A percentile compares a stretch with the other conserved stretches of the same genome.
Conservation (phyloP, 1,284 basidiomycete genomes). For the Grifola frondosa region DNA sequence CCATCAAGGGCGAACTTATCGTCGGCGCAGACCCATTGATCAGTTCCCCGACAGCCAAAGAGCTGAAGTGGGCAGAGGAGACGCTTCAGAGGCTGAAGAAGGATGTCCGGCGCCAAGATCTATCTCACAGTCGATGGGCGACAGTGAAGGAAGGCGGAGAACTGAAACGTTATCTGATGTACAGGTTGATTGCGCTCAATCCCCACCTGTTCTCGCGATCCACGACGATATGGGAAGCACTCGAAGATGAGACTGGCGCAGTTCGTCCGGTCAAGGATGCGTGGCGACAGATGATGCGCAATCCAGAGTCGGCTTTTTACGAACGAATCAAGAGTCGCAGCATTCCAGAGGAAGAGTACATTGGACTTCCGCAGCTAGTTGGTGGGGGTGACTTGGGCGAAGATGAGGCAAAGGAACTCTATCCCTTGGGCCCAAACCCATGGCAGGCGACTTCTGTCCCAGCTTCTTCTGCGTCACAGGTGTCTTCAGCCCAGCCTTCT, state of each 20-base stretch:
- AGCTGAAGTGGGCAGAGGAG: not conserved
- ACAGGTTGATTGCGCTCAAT: slow-evolving; percentile 9
- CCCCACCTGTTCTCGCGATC: slow-evolving; percentile 13
- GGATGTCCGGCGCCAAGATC: not conserved
- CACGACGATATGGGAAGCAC: slow-evolving; percentile 9
- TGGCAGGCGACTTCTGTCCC: too few species aligned
- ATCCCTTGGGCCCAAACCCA: too few species aligned
- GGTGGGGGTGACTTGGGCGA: slow-evolving; percentile 11
- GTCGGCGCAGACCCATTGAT: slow-evolving; percentile 8
- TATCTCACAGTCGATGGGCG: not conserved
- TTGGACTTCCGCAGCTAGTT: slow-evolving; percentile 6
- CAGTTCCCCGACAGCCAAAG: not conserved
- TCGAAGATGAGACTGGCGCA: not conserved
- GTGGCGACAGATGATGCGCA: slow-evolving; percentile 8
- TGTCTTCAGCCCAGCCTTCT: too few species aligned
- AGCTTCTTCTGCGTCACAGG: too few species aligned
- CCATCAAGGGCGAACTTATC: not conserved
- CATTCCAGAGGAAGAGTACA: not conserved
- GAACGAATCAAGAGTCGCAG: slow-evolving; percentile 1
- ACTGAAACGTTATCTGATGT: slow-evolving; percentile 5
- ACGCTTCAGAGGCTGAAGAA: not conserved
- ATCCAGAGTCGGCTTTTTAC: slow-evolving; percentile 10
- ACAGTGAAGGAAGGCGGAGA: not conserved
- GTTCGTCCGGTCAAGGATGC: slow-evolving; percentile 14
- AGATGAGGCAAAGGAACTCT: too few species aligned